Evolutionary conservation across 768 basidiomycete species (phyloP), one percentile per base, ranked within the genome.

Genomic region (Tricholoma saponaceum): DNA sequence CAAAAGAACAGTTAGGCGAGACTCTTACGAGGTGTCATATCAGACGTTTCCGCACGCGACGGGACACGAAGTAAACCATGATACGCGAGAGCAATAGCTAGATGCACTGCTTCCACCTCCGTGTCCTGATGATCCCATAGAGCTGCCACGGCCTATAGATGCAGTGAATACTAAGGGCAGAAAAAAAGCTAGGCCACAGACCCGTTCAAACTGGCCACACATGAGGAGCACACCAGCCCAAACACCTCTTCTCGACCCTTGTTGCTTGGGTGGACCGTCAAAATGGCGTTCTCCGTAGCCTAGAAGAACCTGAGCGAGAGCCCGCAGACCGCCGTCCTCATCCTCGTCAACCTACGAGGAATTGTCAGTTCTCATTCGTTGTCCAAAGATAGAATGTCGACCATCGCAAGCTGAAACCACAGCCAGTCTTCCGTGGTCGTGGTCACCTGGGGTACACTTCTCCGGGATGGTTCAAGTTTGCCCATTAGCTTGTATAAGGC

Each of bases 381-480:
- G 30, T 5, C 39, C 26, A 56, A 37, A 14, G 0, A 16, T 30
- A 20, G 54, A 41, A 58, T 26, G 7, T 61, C 75, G 28, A 86
- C 90, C 84, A 98, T 89, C 1, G 87, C 81, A 13, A 98, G 80
- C 74, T 99, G 95, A 77, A 95, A 87, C 96, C 96, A 99, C 33
- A 98, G 77, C 96, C 96, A 99, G 71, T 99, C 97, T 69, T 98
- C 97, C 2, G 92, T 95, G 1, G 95, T 95, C 9, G 83, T 82
- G 0, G 95, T 98, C 4, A 98, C 93, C 39, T 86, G 83, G 5
- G 85, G 82, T 2, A 95, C 86, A 64, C 84, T 89, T 50, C 94
- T 81, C 56, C 90, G 79, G 4, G 82, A 72, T 1, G 93, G 85
- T 63, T 99, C 97, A 53, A 96, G 82, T 64, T 90, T 90, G 44